Conservation (phyloP, 176 grass and related monocot genomes). For the Aegilops speltoides region DNA sequence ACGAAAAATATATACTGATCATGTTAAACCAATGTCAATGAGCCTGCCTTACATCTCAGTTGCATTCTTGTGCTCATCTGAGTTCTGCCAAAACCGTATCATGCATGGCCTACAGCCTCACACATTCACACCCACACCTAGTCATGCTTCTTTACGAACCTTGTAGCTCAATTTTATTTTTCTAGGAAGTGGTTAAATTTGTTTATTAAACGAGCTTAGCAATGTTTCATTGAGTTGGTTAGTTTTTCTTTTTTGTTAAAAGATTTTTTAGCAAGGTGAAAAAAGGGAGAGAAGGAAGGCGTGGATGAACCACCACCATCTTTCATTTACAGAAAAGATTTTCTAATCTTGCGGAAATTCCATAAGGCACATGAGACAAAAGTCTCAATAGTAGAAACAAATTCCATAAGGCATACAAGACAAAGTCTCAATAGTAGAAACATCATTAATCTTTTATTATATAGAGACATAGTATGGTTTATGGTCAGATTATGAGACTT, state of each 20-base stretch:
- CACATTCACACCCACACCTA: neutral
- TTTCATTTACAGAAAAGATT: neutral
- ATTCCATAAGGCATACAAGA: neutral
- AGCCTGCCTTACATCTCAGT: conserved; percentile 6
- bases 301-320: neutral
- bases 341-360: neutral
- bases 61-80: neutral
- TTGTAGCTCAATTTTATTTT: neutral
- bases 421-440: neutral
- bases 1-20: neutral
- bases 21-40: neutral
- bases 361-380: neutral
- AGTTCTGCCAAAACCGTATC: neutral
- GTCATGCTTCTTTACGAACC: neutral
- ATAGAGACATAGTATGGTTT: neutral
- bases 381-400: neutral
- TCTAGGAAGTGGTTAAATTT: conserved; percentile 3
- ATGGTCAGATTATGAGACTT: neutral
- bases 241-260: neutral
- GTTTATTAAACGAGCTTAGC: neutral
- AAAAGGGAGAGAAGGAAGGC: neutral
- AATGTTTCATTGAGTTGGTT: neutral
- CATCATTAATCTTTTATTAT: neutral
- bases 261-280: neutral
- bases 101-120: neutral